Conservation (phyloP, 2,329 filamentous ascomycete genomes). For the Colletotrichum lini region DNA sequence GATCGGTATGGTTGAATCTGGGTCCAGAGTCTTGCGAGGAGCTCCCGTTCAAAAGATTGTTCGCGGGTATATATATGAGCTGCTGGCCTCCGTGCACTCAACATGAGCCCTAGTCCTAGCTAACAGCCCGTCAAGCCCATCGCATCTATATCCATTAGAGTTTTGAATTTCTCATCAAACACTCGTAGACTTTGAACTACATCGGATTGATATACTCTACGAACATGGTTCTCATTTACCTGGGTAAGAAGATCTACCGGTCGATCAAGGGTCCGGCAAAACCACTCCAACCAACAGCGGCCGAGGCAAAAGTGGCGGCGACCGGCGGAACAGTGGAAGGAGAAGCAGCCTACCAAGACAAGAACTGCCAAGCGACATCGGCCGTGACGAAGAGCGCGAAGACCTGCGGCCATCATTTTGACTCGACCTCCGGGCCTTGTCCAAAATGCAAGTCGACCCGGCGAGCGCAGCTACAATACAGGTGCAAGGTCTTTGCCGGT, state of each 20-base stretch:
- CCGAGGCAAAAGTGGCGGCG: not conserved
- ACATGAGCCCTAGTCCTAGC: too few species aligned
- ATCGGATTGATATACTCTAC: too few species aligned
- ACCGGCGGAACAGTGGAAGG: not conserved
- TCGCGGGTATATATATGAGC: too few species aligned
- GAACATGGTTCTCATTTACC: slow-evolving; percentile 38
- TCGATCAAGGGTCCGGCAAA: slow-evolving; percentile 14
- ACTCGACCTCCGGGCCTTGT: slow-evolving; percentile 43
- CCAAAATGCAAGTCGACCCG: slow-evolving; percentile 52
- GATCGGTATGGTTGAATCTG: too few species aligned
- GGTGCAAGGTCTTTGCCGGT: slow-evolving; percentile 72
- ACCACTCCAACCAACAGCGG: not conserved
- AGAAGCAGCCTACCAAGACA: not conserved
- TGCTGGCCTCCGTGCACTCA: too few species aligned
- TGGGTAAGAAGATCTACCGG: slow-evolving; percentile 30
- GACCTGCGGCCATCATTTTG: slow-evolving; percentile 25
- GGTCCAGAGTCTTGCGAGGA: too few species aligned
- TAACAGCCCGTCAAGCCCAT: too few species aligned
- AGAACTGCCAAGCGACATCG: not conserved
- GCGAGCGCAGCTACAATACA: slow-evolving; percentile 56
- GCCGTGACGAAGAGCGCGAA: not conserved
- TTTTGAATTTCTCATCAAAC: too few species aligned
- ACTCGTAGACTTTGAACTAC: too few species aligned
- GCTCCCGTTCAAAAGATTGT: too few species aligned
- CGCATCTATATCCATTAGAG: too few species aligned